A percentile compares a stretch with the other conserved stretches of the same genome.
Evolutionary conservation across 371 early-diverging fungal species (phyloP).

Genomic region (Mucor plumbeus): DNA sequence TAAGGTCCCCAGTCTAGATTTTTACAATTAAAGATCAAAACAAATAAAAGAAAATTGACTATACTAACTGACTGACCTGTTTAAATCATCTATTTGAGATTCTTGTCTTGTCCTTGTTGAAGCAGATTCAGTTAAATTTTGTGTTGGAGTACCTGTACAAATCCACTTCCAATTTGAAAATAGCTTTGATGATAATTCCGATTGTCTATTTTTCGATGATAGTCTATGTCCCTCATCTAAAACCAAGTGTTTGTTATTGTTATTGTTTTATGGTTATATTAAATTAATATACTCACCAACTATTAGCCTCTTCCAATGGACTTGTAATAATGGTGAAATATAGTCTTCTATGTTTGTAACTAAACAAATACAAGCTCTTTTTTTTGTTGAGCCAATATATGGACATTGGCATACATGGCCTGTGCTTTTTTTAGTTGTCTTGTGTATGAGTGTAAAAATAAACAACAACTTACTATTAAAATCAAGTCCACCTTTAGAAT

Average conservation of each 20-base stretch:
- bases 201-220: constrained; percentile 35
- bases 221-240: constrained; percentile 44
- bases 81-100: constrained; percentile 27
- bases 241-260: constrained; percentile 10
- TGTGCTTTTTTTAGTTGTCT: neutral
- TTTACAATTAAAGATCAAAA: neutral
- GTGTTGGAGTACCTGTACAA: constrained; percentile 75
- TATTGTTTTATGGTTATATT: neutral
- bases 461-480: constrained; percentile 34
- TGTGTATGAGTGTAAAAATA: no score
- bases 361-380: constrained; percentile 33
- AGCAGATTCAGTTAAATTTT: constrained; percentile 57
- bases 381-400: constrained; percentile 35
- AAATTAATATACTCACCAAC: constrained; percentile 51
- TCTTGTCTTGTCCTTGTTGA: constrained; percentile 15
- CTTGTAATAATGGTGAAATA: constrained; percentile 68
- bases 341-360: constrained; percentile 26
- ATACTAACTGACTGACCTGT: constrained; percentile 20
- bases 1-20: constrained; percentile 52
- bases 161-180: constrained; percentile 76
- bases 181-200: constrained; percentile 60
- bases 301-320: constrained; percentile 79
- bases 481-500: constrained; percentile 57
- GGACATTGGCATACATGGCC: constrained; percentile 42
- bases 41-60: neutral